Evolutionary conservation across 2,329 filamentous ascomycete genomes (phyloP).

Genomic region (Setomelanomma holmii): DNA sequence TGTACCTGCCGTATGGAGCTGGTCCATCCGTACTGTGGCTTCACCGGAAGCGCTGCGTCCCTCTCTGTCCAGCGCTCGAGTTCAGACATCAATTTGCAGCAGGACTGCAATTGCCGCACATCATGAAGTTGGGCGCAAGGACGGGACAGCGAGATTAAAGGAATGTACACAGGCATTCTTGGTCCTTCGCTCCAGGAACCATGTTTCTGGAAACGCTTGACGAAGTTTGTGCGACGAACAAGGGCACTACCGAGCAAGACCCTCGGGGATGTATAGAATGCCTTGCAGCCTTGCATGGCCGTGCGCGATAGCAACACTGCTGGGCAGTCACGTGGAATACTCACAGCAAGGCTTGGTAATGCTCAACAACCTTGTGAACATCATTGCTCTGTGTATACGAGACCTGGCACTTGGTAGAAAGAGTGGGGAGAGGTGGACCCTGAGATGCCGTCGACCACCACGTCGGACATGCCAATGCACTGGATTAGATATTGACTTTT

Average conservation of each 20-base stretch:
- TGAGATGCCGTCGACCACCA: neutral
- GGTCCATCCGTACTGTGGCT: slow-evolving; percentile 4
- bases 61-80: neutral
- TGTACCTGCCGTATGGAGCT: slow-evolving; percentile 5
- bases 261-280: neutral
- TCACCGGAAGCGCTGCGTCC: neutral
- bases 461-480: neutral
- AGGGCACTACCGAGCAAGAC: neutral
- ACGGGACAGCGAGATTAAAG: neutral
- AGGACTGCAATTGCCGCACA: neutral
- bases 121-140: neutral
- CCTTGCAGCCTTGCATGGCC: neutral
- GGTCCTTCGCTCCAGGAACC: slow-evolving; percentile 16
- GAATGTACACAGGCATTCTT: slow-evolving; percentile 5
- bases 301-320: too few species aligned
- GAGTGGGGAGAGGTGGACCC: neutral
- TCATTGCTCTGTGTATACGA: slow-evolving; percentile 1
- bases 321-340: neutral
- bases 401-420: slow-evolving; percentile 1
- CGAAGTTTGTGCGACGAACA: slow-evolving; percentile 6
- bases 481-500: too few species aligned
- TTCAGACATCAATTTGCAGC: neutral
- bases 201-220: slow-evolving; percentile 22
- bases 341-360: neutral
- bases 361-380: neutral